These are phyloP conservation scores for Metahyphopichia silvanorum DNA, from an alignment of 805 yeast species.

Conservation along the genomic window DNA sequence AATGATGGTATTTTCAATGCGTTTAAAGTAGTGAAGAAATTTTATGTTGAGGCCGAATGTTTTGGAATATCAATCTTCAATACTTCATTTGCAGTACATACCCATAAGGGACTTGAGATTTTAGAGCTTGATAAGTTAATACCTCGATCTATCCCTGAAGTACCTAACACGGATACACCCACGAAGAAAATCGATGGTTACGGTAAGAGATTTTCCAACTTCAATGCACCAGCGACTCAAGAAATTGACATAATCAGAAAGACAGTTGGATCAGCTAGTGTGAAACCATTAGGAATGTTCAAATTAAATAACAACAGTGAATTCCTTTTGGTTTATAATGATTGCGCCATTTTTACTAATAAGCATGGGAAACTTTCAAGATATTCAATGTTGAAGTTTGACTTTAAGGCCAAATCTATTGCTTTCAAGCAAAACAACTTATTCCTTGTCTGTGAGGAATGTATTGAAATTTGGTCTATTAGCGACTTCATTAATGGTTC, in stretches of 20 bases:
- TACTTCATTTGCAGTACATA: constrained; percentile 63
- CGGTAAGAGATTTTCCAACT: constrained; percentile 14
- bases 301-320: constrained; percentile 52
- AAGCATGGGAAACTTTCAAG: constrained; percentile 53
- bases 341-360: constrained; percentile 65
- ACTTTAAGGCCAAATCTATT: constrained; percentile 35
- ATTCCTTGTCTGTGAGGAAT: constrained; percentile 56
- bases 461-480: constrained; percentile 66
- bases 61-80: constrained; percentile 61
- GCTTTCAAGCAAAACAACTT: constrained; percentile 32
- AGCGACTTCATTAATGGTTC: constrained; percentile 42
- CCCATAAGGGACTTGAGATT: constrained; percentile 65
- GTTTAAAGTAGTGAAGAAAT: constrained; percentile 38
- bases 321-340: constrained; percentile 64
- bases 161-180: constrained; percentile 23
- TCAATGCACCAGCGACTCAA: constrained; percentile 1
- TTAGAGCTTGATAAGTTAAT: constrained; percentile 56
- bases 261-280: constrained; percentile 32
- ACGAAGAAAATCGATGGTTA: constrained; percentile 28
- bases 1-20: constrained; percentile 45
- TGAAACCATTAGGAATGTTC: constrained; percentile 61
- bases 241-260: constrained; percentile 39
- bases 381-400: constrained; percentile 40
- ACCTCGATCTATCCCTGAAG: constrained; percentile 56
- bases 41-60: constrained; percentile 55